Conservation (phyloP, 2,329 filamentous ascomycete genomes). For the Eutypella sp. region DNA sequence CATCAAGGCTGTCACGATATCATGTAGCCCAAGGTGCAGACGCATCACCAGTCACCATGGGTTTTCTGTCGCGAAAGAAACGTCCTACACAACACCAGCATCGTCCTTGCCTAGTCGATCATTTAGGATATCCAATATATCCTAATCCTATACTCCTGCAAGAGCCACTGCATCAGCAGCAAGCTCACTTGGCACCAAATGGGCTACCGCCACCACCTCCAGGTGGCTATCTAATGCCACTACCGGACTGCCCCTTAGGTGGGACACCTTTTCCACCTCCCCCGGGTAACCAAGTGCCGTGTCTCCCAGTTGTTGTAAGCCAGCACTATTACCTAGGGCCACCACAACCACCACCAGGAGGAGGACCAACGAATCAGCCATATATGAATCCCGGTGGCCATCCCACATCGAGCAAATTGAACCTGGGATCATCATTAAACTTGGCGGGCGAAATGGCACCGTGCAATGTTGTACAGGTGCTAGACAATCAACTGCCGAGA, state of each 20-base stretch:
- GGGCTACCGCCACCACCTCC: constrained; percentile 1
- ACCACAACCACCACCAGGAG: constrained; percentile 16
- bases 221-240: constrained; percentile 10
- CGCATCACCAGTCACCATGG: no score
- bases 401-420: constrained; percentile 28
- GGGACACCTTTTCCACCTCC: constrained; percentile 18
- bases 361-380: constrained; percentile 11
- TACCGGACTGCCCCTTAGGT: constrained; percentile 15
- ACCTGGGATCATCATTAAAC: constrained; percentile 36
- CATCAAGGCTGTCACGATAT: no score
- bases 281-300: constrained; percentile 22
- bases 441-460: constrained; percentile 37
- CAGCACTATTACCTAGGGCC: constrained; percentile 45
- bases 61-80: constrained; percentile 24
- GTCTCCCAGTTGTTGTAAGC: constrained; percentile 44
- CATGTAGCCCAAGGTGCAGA: background rate
- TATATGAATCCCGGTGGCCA: constrained; percentile 15
- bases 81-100: constrained; percentile 12
- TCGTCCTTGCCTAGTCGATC: constrained; percentile 13
- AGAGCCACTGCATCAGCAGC: background rate
- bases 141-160: no score
- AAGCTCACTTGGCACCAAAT: background rate
- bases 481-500: constrained; percentile 38
- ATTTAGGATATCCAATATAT: constrained; percentile 12
- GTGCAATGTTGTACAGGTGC: constrained; percentile 29